Evolutionary conservation across 495 filamentous ascomycete genomes (phyloP), one percentile per base, ranked within the genome.

Genomic region (Cladorrhinum samala): DNA sequence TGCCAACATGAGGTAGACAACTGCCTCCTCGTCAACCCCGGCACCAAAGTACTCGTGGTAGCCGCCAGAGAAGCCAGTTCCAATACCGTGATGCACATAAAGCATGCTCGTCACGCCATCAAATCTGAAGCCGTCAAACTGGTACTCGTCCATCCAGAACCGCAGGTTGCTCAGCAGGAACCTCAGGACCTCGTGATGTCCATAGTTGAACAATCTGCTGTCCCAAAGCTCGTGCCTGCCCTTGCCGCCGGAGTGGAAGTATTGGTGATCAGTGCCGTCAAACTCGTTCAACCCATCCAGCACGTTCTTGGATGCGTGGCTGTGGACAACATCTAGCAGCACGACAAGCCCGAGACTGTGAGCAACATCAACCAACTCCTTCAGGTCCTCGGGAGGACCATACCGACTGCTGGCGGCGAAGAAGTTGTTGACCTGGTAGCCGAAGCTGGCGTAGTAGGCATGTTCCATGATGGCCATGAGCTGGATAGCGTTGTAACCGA

Each of bases 381-480:
- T 97, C 63, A 98, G 72, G 52, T 97, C 93, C 63, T 98, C 93
- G 0, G 94, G 93, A 11, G 83, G 80, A 46, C 93, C 93, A 63
- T 96, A 98, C 55, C 93, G 84, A 68, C 91, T 96, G 68, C 91
- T 96, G 1, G 91, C 92, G 37, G 93, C 94, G 64, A 97, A 98
- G 78, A 98, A 97, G 72, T 86, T 96, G 70, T 96, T 97, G 60
- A 98, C 82, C 66, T 98, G 93, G 70, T 98, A 98, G 30, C 93
- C 93, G 62, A 98, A 98, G 60, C 92, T 96, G 57, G 93, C 93
- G 69, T 98, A 98, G 75, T 98, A 98, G 23, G 93, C 92, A 72
- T 98, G 93, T 67, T 98, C 93, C 89, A 97, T 97, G 60, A 98
- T 79, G 38, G 93, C 93, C 93, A 98, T 98, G 58, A 98, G 77